These are phyloP conservation scores for Penicillium psychrosexuale DNA, from an alignment of 2,329 filamentous ascomycete genomes.

Conservation along the genomic window DNA sequence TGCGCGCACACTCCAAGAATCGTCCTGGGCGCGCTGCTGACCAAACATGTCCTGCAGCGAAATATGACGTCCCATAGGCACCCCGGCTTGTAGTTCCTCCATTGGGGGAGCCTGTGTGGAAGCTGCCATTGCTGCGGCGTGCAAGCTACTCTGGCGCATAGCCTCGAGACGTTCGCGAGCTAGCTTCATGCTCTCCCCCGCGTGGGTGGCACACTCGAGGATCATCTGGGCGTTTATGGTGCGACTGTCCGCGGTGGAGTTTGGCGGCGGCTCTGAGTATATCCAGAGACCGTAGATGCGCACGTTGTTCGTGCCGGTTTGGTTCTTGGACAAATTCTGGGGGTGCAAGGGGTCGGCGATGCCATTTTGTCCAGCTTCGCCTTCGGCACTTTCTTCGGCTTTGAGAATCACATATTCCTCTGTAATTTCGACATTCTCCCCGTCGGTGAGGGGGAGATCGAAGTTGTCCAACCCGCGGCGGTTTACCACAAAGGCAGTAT, in stretches of 20 bases:
- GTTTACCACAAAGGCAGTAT: constrained; percentile 67
- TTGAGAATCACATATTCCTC: constrained; percentile 62
- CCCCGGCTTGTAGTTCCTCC: constrained; percentile 40
- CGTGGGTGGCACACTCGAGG: constrained; percentile 53
- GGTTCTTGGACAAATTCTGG: constrained; percentile 5
- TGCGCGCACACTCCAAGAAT: constrained; percentile 50
- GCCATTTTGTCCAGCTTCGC: constrained; percentile 21
- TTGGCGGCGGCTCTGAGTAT: constrained; percentile 57
- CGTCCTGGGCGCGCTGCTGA: constrained; percentile 52
- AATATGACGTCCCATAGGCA: constrained; percentile 53
- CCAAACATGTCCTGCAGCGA: constrained; percentile 55
- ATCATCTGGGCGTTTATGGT: constrained; percentile 54
- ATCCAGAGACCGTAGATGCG: constrained; percentile 63
- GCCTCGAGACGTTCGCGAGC: constrained; percentile 41
- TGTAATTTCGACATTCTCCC: constrained; percentile 62
- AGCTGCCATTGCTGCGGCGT: constrained; percentile 31
- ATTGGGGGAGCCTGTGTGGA: constrained; percentile 31
- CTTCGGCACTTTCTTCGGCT: constrained; percentile 37
- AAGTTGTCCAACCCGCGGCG: constrained; percentile 69
- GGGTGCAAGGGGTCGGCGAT: constrained; percentile 16
- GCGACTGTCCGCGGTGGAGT: constrained; percentile 53
- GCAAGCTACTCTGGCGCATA: constrained; percentile 32
- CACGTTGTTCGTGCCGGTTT: constrained; percentile 17
- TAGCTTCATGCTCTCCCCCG: constrained; percentile 48
- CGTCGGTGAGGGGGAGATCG: constrained; percentile 58